Evolutionary conservation across 768 basidiomycete genomes (phyloP), one percentile per base, ranked within the genome.

Genomic region (Collybia sordida): DNA sequence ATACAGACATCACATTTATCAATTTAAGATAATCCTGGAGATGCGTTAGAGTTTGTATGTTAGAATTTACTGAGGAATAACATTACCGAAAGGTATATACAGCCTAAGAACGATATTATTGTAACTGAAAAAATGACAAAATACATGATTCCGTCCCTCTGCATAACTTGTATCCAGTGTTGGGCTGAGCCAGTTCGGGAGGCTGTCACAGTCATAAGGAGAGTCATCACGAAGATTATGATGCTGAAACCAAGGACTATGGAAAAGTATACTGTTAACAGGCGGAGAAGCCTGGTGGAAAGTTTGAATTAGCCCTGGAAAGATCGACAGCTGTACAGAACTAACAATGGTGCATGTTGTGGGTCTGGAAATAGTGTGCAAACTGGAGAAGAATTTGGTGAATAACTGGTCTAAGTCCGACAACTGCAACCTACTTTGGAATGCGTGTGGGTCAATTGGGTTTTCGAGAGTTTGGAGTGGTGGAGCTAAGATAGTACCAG

Each of bases 61-160:
- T n/a, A n/a, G n/a, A n/a, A n/a, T n/a, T n/a, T n/a, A n/a, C n/a
- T 19, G 31, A 4, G n/a, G 21, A 18, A 42, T 45, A 21, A 36
- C 12, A 23, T 34, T 25, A 44, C 37, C 17, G 27, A 1, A 7
- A 31, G 28, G 18, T 22, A 21, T 34, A 42, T 34, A n/a, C n/a
- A 22, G 22, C 59, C 27, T 11, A 59, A n/a, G 14, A 59, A 42
- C 55, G 55, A 61, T 8, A 55, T 23, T n/a, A 59, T 43, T 14
- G 59, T 61, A 3, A 53, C 59, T 7, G 58, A 57, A 45, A 59
- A 61, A n/a, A 61, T 59, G 1, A 53, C 58, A 31, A 59, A 61
- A 49, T 61, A 59, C 24, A 53, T 42, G 7, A 52, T 46, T 7
- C 58, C 60, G 49, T 59, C 60, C 7, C 58, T 44, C 27, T 57